Base-by-base conservation (phyloP, 805 yeast species). In the Saturnispora serradocipensis region DNA sequence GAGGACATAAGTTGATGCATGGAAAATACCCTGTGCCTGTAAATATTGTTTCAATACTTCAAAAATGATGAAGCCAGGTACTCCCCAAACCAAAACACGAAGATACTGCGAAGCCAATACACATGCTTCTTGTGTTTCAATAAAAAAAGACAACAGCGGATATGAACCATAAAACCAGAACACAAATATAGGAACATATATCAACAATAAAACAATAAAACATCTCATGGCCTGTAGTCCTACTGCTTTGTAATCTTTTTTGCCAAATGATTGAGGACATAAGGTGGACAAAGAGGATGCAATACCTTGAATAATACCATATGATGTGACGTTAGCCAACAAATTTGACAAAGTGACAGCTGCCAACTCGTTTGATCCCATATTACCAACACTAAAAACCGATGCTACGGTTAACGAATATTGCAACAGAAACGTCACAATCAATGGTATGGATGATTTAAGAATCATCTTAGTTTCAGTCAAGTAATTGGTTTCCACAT, bases 201-300 rank as follows among this genome's bases (percentile, higher is more conserved):
- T 46, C 2, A 67, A 56, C 40, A 69, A 60, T 25, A 77, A 70
- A 43, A 78, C 62, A 8, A 78, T 72, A 13, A 73, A 66, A 66
- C 82, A 76, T 58, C 78, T 72, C 59, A 77, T 74, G 55, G 76
- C 62, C 58, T 76, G 76, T 25, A 71, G 54, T 1, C 83, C 82
- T 11, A 78, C 84, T 52, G 72, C 59, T 42, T 68, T 67, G 60
- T 73, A 75, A 51, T 73, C 75, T 46, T 69, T 69, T 30, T 81
- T 77, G 18, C 84, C 84, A 61, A 72, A 78, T 4, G 82, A 82
- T 61, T 78, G 84, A 1, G 84, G 81, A 57, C 82, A 77, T 50
- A 78, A 68, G 0, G 84, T 78, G 51, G 80, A 81, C 53, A 78
- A 67, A 1, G 80, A 75, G 0, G 84, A 77, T 0, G 82, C 76